Conservation (phyloP, 495 filamentous ascomycete species). For the Annulohypoxylon maeteangense region DNA sequence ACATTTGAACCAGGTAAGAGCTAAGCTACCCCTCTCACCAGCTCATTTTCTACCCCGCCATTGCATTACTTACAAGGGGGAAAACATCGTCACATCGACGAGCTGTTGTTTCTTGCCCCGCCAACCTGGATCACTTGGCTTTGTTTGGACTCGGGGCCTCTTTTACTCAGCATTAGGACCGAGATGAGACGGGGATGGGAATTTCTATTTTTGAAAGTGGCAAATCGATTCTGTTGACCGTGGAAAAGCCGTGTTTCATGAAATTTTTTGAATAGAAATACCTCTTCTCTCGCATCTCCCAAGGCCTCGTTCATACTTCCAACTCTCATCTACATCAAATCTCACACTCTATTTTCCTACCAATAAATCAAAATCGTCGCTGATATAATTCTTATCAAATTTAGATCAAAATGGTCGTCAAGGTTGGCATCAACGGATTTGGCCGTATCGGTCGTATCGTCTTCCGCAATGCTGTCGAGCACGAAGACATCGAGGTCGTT, state of each 20-base stretch:
- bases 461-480: conserved; percentile 78
- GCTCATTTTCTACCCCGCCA: conserved; percentile 41
- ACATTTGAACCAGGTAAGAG: conserved; percentile 25
- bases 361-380: not conserved
- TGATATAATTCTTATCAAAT: conserved; percentile 33
- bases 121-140: conserved; percentile 37
- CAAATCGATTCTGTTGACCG: conserved; percentile 10
- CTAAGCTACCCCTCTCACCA: conserved; percentile 27
- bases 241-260: not conserved
- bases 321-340: conserved; percentile 1
- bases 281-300: conserved; percentile 14
- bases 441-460: conserved; percentile 99
- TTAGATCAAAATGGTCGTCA: conserved; percentile 58
- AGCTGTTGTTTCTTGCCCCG: conserved; percentile 31
- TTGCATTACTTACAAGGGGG: conserved; percentile 21
- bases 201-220: conserved; percentile 10
- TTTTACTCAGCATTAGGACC: conserved; percentile 15
- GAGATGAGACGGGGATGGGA: conserved; percentile 12
- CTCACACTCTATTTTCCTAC: conserved; percentile 17
- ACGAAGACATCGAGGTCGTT: conserved; percentile 85
- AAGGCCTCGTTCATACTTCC: conserved; percentile 6
- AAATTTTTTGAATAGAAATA: conserved; percentile 30
- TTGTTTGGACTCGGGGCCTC: conserved; percentile 23
- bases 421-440: conserved; percentile 99
- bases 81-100: conserved; percentile 23